phyloP scores from a whole-genome alignment of 2,329 filamentous ascomycete species.

The Hypoxylon sp. region DNA sequence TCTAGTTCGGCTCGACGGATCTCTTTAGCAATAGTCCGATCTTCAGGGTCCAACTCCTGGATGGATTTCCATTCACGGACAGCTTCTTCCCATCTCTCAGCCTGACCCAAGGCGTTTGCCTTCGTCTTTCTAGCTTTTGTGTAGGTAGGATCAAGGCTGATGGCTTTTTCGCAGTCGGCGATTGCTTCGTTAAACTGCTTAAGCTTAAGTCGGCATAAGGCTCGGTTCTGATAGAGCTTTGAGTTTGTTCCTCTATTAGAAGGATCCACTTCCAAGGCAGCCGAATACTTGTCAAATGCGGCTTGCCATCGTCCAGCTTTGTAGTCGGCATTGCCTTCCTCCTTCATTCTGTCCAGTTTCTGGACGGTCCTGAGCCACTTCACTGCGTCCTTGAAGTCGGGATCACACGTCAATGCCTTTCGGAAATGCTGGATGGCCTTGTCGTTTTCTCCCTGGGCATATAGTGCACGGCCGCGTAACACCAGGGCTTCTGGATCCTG shows the following conservation, averaged over 20 bases:
- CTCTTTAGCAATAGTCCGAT: conserved; percentile 85
- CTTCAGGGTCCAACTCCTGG: conserved; percentile 84
- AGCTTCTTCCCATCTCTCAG: conserved; percentile 92
- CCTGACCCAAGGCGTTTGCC: conserved; percentile 88
- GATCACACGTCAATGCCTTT: conserved; percentile 90
- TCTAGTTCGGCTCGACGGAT: conserved; percentile 92
- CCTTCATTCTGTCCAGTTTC: conserved; percentile 93
- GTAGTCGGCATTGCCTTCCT: conserved; percentile 92
- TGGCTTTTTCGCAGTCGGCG: conserved; percentile 86
- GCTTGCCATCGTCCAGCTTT: conserved; percentile 85
- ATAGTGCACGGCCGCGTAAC: conserved; percentile 87
- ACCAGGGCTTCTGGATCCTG: conserved; percentile 95
- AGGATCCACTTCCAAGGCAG: conserved; percentile 88
- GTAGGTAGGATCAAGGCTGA: conserved; percentile 87
- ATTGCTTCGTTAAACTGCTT: conserved; percentile 89
- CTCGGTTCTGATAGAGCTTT: conserved; percentile 94
- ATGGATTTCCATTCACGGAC: conserved; percentile 91
- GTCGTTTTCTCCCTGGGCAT: conserved; percentile 93
- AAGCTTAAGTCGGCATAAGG: conserved; percentile 84
- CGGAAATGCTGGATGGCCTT: conserved; percentile 95
- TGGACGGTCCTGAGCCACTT: conserved; percentile 92
- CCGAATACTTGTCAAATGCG: conserved; percentile 87
- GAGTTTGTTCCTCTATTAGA: conserved; percentile 92
- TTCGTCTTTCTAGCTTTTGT: conserved; percentile 93
- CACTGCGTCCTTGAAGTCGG: conserved; percentile 89